Evolutionary conservation across 2,329 filamentous ascomycete species (phyloP).

Genomic region (Rhynchosporium secalis): DNA sequence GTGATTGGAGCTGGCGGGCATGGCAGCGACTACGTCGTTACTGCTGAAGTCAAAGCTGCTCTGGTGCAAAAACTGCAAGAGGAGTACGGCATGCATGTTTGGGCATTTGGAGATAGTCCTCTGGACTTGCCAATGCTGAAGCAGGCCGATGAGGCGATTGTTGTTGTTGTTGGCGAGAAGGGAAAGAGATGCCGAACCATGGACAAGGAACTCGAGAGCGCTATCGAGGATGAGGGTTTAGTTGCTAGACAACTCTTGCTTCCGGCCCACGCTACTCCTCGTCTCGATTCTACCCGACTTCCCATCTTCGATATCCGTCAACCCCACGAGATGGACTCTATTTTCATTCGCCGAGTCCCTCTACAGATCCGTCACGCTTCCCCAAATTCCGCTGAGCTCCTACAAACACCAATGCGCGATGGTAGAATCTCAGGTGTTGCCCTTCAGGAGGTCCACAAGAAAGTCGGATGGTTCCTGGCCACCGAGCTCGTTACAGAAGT

Average conservation of each 20-base stretch:
- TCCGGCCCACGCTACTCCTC: conserved; percentile 42
- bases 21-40: conserved; percentile 51
- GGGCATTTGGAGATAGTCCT: conserved; percentile 61
- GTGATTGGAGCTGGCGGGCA: conserved; percentile 56
- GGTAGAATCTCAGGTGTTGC: background rate
- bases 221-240: conserved; percentile 46
- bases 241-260: conserved; percentile 49
- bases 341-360: conserved; percentile 37
- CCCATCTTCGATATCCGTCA: background rate
- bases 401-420: conserved; percentile 37
- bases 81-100: conserved; percentile 44
- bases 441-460: background rate
- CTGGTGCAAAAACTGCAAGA: conserved; percentile 47
- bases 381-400: conserved; percentile 44
- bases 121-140: conserved; percentile 59
- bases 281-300: conserved; percentile 25
- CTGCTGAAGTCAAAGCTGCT: conserved; percentile 49
- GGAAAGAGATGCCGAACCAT: conserved; percentile 51
- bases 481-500: background rate
- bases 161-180: conserved; percentile 53
- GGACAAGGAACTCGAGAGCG: conserved; percentile 47
- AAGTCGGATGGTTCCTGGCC: background rate
- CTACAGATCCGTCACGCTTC: background rate
- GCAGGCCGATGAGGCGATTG: conserved; percentile 52
- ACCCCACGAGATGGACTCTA: background rate